Conservation (phyloP, 805 yeast genomes). For the Starmerella geochares region DNA sequence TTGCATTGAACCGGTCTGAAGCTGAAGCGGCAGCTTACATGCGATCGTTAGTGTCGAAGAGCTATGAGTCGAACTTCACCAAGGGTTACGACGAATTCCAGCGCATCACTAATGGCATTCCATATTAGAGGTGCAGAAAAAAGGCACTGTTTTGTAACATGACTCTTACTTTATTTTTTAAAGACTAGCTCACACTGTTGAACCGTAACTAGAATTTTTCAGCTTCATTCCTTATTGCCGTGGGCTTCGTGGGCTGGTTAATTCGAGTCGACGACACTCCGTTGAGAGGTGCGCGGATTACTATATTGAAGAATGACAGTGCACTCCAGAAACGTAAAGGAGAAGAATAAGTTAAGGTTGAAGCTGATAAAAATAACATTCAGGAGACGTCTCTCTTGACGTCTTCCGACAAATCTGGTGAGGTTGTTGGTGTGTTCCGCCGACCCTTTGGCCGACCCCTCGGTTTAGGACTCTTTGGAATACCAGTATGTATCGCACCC, state of each 20-base stretch:
- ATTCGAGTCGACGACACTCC: no score
- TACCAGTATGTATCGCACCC: slow-evolving; percentile 46
- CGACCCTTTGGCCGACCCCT: slow-evolving; percentile 21
- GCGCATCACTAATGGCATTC: slow-evolving; percentile 91
- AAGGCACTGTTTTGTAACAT: no score
- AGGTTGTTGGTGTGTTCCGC: slow-evolving; percentile 10
- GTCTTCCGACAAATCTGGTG: slow-evolving; percentile 6
- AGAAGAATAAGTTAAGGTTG: neutral
- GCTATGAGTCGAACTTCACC: slow-evolving; percentile 80
- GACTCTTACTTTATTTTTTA: no score
- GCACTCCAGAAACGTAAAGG: no score
- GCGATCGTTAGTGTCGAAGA: slow-evolving; percentile 63
- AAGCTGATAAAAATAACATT: neutral
- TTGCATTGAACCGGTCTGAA: slow-evolving; percentile 70
- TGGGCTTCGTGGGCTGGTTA: no score
- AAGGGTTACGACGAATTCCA: slow-evolving; percentile 97
- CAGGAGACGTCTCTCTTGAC: neutral
- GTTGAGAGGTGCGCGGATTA: no score
- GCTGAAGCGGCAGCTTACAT: slow-evolving; percentile 74
- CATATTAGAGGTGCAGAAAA: slow-evolving; percentile 43
- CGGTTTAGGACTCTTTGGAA: slow-evolving; percentile 19
- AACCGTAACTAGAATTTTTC: no score
- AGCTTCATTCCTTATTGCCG: no score
- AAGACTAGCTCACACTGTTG: no score
- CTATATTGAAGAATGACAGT: no score